Base-by-base conservation (phyloP, 805 yeast genomes). In the Cyberlindnera maritima region DNA sequence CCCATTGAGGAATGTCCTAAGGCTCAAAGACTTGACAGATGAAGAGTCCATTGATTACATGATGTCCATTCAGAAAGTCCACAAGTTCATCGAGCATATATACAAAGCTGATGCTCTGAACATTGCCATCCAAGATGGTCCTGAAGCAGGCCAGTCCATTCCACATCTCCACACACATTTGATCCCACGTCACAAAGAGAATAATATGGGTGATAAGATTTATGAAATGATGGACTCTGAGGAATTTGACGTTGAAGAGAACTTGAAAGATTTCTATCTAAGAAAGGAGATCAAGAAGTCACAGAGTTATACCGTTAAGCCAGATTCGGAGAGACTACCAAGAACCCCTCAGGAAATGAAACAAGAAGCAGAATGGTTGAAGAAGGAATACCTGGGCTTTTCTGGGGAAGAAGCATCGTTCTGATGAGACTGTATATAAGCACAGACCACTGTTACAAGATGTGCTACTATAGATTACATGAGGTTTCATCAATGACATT, bases 121-220 rank as follows among this genome's bases (percentile, higher is more conserved):
- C 61, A 76, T 94, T 34, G 92, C 97, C 11, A 88, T 95, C 49
- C 99, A 94, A 64, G 99, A 94, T 63, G 99, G 99, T 0, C 87
- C 90, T 0, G 89, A 89, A 41, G 92, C 97, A 1, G 99, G 99
- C 3, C 99, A 94, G 63, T 80, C 91, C n/a, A 83, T 94, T 2
- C 96, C 97, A 5, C 99, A 94, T 66, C 74, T 92, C 25, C 99
- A 94, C 64, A 85, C 96, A 18, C 99, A 94, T 63, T 68, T 94
- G 17, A 90, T 94, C 18, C 99, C 99, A 7, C 74, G 99, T 35
- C 81, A 76, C 62, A 72, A 70, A 42, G 53, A 64, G 12, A 64
- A 73, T 39, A 84, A 81, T 49, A 66, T 80, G 39, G 89, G 89
- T 1, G 96, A 88, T 62, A 82, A 79, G 34, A 76, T 94, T 26